Base-by-base conservation (phyloP, 495 filamentous ascomycete genomes). In the Penicillium bialowiezense region DNA sequence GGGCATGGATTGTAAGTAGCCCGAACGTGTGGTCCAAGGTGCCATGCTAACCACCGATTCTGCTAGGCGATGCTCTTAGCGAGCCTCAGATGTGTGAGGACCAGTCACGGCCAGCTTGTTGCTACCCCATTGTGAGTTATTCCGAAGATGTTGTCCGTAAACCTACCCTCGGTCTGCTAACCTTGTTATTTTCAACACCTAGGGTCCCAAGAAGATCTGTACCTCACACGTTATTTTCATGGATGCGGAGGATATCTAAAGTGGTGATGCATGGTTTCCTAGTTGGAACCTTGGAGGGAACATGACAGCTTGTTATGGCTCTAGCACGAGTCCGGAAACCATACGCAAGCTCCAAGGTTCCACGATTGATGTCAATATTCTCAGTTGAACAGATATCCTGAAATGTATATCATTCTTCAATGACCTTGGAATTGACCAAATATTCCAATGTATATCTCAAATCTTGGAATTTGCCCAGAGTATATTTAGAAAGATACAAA, bases 141-240 rank as follows among this genome's bases (percentile, higher is more conserved):
- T 37, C 9, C 7, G 12, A 24, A 38, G 5, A 10, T 7, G n/a
- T n/a, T n/a, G n/a, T n/a, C n/a, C n/a, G n/a, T 15, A 1, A 9
- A 26, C 23, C 8, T 20, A 38, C 18, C 6, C 3, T 32, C 7
- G 24, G 6, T 24, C 28, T 42, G 38, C 48, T 59, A 46, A 41
- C 39, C 32, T 9, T 10, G 1, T 20, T 39, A 45, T 3, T 49
- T 19, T 50, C 41, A 26, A 50, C 3, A 34, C 8, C 7, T 20
- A 67, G 63, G 61, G 56, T 26, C 51, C 50, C 23, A 54, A 64
- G 52, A 58, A 62, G 41, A 65, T 68, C 41, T 68, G 64, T 42
- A 65, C 64, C 10, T 54, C 59, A 32, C 60, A 68, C 39, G 58
- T 41, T 36, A 31, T 60, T 14, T 58, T 62, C 48, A 50, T 56